These are phyloP conservation scores for Dactylella cylindrospora DNA, from an alignment of 2,329 filamentous ascomycete species.

Conservation along the genomic window DNA sequence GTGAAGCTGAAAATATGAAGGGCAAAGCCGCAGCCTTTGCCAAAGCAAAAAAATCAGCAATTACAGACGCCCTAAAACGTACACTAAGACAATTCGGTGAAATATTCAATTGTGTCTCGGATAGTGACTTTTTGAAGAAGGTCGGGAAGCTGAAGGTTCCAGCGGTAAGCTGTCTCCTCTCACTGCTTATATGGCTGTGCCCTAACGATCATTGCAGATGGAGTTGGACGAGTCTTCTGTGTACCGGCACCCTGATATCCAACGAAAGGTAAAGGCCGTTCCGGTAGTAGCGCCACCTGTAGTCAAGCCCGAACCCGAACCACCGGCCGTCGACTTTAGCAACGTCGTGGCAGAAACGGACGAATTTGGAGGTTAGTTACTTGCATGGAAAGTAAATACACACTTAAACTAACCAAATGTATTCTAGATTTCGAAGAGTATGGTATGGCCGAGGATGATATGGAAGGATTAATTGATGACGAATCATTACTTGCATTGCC, in stretches of 20 bases:
- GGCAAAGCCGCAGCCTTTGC: constrained; percentile 95
- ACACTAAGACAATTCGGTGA: constrained; percentile 91
- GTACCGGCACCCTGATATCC: constrained; percentile 37
- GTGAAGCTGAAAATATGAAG: constrained; percentile 93
- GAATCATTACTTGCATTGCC: constrained; percentile 17
- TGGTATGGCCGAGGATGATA: constrained; percentile 39
- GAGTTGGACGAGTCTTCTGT: constrained; percentile 32
- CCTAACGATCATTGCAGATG: constrained; percentile 9
- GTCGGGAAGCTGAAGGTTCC: constrained; percentile 78
- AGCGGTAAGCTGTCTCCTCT: constrained; percentile 20
- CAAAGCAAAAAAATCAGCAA: constrained; percentile 97
- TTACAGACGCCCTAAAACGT: constrained; percentile 89
- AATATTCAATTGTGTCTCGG: constrained; percentile 94
- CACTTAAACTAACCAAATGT: no score
- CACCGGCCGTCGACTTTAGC: constrained; percentile 36
- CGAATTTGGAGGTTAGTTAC: constrained; percentile 23
- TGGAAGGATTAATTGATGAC: constrained; percentile 37
- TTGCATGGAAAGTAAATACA: neutral
- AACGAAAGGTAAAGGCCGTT: constrained; percentile 11
- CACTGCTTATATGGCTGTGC: neutral
- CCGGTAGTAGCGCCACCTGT: neutral
- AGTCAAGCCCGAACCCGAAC: constrained; percentile 25
- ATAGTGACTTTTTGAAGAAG: constrained; percentile 87
- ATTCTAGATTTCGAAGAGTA: constrained; percentile 36
- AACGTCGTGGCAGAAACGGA: constrained; percentile 41